Conservation (phyloP, 495 filamentous ascomycete species). For the Xylaria scruposa region DNA sequence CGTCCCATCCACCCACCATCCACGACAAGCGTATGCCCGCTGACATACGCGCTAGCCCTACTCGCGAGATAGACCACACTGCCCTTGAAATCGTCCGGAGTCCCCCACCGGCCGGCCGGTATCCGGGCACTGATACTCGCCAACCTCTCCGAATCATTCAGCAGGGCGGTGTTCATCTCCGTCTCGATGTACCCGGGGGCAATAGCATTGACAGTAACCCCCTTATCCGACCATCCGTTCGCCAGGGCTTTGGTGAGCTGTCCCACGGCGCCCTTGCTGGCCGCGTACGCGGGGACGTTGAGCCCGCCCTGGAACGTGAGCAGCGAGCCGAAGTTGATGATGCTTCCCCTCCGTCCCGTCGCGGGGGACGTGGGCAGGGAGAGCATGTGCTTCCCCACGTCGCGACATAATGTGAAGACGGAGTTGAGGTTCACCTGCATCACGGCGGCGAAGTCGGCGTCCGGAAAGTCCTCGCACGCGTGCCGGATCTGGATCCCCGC, state of each 20-base stretch:
- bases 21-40: conserved; percentile 78
- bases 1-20: conserved; percentile 96
- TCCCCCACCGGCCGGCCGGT: conserved; percentile 86
- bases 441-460: conserved; percentile 83
- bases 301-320: conserved; percentile 91
- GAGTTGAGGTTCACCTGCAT: conserved; percentile 84
- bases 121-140: conserved; percentile 81
- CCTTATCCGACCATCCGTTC: conserved; percentile 83
- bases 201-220: conserved; percentile 82
- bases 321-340: conserved; percentile 87
- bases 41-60: conserved; percentile 79
- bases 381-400: conserved; percentile 86
- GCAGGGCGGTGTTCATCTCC: conserved; percentile 88
- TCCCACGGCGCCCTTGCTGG: conserved; percentile 84
- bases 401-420: conserved; percentile 83
- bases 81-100: conserved; percentile 89
- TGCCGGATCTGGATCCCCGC: conserved; percentile 86
- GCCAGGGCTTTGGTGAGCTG: conserved; percentile 87
- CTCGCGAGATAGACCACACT: conserved; percentile 79
- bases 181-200: conserved; percentile 86
- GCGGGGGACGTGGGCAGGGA: conserved; percentile 57
- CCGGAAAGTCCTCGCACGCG: conserved; percentile 77
- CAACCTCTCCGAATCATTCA: conserved; percentile 71
- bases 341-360: conserved; percentile 68
- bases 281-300: conserved; percentile 89